Percentiles rank a stretch among this genome's conserved stretches.
phyloP scores from a whole-genome alignment of 179 eudicot genomes.

The Silene vulgaris region DNA sequence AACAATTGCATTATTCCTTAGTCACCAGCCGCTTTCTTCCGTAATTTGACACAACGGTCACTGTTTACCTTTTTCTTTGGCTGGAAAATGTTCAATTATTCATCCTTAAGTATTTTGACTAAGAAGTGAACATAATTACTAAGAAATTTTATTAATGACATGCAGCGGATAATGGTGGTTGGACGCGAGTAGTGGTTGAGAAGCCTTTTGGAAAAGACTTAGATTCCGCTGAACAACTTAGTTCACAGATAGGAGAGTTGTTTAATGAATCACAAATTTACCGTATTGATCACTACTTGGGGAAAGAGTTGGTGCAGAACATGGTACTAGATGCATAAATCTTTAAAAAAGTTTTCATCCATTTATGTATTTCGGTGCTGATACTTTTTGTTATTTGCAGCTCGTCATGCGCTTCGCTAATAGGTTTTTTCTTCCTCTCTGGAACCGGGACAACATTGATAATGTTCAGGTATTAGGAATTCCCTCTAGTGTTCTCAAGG shows the following conservation, averaged over 20 bases:
- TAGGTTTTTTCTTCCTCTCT: conserved; percentile 81
- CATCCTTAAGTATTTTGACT: conserved; percentile 1
- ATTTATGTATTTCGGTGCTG: conserved; percentile 13
- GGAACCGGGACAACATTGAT: conserved; percentile 93
- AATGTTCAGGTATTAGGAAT: conserved; percentile 64
- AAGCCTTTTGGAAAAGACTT: conserved; percentile 97
- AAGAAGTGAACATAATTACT: not conserved
- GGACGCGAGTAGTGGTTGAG: conserved; percentile 95
- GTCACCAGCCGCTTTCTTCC: no score
- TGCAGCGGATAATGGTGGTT: conserved; percentile 91
- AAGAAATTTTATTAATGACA: conserved; percentile 8
- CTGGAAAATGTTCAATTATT: not conserved
- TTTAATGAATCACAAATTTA: conserved; percentile 90
- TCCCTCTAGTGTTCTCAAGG: conserved; percentile 6
- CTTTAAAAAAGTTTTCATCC: conserved; percentile 5
- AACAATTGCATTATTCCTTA: not conserved
- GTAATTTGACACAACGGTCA: not conserved
- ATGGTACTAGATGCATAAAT: conserved; percentile 46
- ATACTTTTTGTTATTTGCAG: conserved; percentile 41
- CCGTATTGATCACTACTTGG: conserved; percentile 98
- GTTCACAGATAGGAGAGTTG: conserved; percentile 82
- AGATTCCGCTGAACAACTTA: conserved; percentile 81
- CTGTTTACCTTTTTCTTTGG: not conserved
- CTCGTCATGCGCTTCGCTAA: conserved; percentile 97
- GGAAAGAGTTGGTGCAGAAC: conserved; percentile 98